phyloP scores from a whole-genome alignment of 1,139 yeast species.

The Candida mesenterica region DNA sequence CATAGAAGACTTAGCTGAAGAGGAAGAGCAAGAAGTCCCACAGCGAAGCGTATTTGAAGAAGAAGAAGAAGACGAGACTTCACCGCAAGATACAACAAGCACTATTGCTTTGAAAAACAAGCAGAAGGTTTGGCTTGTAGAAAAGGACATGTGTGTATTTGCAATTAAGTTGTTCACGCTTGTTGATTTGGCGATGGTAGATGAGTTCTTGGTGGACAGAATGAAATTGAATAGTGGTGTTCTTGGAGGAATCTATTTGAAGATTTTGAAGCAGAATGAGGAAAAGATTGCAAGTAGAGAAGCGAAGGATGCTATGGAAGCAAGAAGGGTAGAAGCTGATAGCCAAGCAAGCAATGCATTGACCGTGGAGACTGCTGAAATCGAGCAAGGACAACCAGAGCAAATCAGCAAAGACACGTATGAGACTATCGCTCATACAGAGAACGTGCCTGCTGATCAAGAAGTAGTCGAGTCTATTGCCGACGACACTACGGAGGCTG shows the following conservation, averaged over 20 bases:
- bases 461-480: too few relatives aligned
- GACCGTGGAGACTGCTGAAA: too few relatives aligned
- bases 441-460: too few relatives aligned
- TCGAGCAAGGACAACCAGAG: too few relatives aligned
- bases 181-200: conserved; percentile 38
- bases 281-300: conserved; percentile 4
- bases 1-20: conserved; percentile 35
- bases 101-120: conserved; percentile 10
- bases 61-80: conserved; percentile 11
- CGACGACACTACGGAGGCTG: too few relatives aligned
- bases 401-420: too few relatives aligned
- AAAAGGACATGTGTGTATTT: conserved; percentile 50
- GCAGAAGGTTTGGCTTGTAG: conserved; percentile 31
- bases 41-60: conserved; percentile 10
- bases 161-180: conserved; percentile 51
- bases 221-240: conserved; percentile 44
- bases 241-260: conserved; percentile 43
- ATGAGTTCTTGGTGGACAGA: conserved; percentile 32
- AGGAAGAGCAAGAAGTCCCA: conserved; percentile 12
- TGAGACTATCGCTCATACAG: too few relatives aligned
- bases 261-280: conserved; percentile 24
- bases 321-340: too few relatives aligned
- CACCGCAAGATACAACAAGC: conserved; percentile 11
- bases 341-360: too few relatives aligned
- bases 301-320: not conserved